Evolutionary conservation across 352 stramenopile species (phyloP).

Genomic region (Poterioochromonas sp.): DNA sequence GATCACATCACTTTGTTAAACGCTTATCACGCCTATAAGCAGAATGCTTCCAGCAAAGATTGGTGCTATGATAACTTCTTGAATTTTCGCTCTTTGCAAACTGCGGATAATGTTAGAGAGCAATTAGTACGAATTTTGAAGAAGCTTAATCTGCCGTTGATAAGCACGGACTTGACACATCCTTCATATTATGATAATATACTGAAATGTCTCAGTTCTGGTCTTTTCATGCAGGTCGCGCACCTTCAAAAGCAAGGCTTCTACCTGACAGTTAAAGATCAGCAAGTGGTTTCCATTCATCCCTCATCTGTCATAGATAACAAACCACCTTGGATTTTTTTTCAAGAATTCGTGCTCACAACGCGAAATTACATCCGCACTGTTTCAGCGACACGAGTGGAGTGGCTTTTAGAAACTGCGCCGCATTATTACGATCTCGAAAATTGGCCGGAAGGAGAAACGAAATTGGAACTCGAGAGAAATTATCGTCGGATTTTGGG

Average conservation of each 20-base stretch:
- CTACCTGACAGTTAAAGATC: conserved; percentile 99
- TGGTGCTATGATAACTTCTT: conserved; percentile 98
- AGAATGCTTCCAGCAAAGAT: conserved; percentile 70
- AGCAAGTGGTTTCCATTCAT: conserved; percentile 94
- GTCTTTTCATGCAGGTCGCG: conserved; percentile 97
- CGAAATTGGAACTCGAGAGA: conserved; percentile 20
- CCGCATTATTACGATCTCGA: conserved; percentile 35
- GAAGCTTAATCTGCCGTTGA: conserved; percentile 46
- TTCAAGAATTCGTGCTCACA: conserved; percentile 98
- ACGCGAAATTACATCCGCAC: conserved; percentile 97
- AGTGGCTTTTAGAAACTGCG: conserved; percentile 65
- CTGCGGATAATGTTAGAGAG: conserved; percentile 83
- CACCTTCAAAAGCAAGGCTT: conserved; percentile 73
- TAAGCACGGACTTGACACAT: conserved; percentile 59
- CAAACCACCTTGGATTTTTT: conserved; percentile 93
- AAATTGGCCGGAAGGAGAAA: conserved; percentile 33
- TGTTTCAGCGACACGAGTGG: conserved; percentile 73
- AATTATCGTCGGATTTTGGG: neutral
- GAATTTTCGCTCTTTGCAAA: conserved; percentile 79
- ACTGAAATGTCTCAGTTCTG: conserved; percentile 76
- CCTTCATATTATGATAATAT: conserved; percentile 83
- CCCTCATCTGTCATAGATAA: conserved; percentile 87
- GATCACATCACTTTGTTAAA: conserved; percentile 97
- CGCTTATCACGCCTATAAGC: conserved; percentile 93
- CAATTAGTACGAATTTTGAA: conserved; percentile 80